phyloP scores from a whole-genome alignment of 2,329 filamentous ascomycete genomes.

The Beauveria rudraprayagi region DNA sequence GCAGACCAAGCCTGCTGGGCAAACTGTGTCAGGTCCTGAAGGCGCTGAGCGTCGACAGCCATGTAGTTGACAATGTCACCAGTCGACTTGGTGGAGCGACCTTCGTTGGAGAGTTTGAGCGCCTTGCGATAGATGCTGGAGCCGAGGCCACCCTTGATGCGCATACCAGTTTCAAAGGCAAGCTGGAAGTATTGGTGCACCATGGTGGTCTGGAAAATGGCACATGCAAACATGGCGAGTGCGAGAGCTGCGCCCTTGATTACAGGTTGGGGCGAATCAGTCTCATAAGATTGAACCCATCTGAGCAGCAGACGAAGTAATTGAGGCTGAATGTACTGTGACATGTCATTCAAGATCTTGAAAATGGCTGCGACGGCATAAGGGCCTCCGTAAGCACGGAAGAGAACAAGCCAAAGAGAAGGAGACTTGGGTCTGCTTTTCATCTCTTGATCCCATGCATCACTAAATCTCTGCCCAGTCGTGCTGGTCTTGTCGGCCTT shows the following conservation, averaged over 20 bases:
- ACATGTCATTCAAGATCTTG: slow-evolving; percentile 78
- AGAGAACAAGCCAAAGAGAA: slow-evolving; percentile 79
- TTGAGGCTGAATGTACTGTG: slow-evolving; percentile 88
- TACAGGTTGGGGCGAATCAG: slow-evolving; percentile 60
- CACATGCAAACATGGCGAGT: slow-evolving; percentile 83
- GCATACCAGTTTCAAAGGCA: slow-evolving; percentile 92
- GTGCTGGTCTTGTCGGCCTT: slow-evolving; percentile 69
- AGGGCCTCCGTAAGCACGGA: slow-evolving; percentile 75
- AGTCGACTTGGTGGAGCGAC: slow-evolving; percentile 78
- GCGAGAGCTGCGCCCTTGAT: slow-evolving; percentile 83
- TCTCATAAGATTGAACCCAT: slow-evolving; percentile 73
- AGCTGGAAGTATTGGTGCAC: slow-evolving; percentile 98
- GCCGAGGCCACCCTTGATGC: slow-evolving; percentile 83
- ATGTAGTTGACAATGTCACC: slow-evolving; percentile 99
- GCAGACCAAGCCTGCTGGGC: slow-evolving; percentile 94
- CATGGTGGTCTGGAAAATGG: slow-evolving; percentile 76
- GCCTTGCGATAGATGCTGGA: slow-evolving; percentile 91
- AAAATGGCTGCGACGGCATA: slow-evolving; percentile 77
- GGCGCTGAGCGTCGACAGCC: slow-evolving; percentile 93
- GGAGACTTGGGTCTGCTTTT: slow-evolving; percentile 49
- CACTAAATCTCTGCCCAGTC: slow-evolving; percentile 62
- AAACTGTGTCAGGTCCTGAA: slow-evolving; percentile 92
- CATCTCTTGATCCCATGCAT: slow-evolving; percentile 70
- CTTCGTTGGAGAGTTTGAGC: slow-evolving; percentile 85
- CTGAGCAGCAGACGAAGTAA: slow-evolving; percentile 74